Conservation (phyloP, 768 basidiomycete genomes). For the Ramaria rubella region DNA sequence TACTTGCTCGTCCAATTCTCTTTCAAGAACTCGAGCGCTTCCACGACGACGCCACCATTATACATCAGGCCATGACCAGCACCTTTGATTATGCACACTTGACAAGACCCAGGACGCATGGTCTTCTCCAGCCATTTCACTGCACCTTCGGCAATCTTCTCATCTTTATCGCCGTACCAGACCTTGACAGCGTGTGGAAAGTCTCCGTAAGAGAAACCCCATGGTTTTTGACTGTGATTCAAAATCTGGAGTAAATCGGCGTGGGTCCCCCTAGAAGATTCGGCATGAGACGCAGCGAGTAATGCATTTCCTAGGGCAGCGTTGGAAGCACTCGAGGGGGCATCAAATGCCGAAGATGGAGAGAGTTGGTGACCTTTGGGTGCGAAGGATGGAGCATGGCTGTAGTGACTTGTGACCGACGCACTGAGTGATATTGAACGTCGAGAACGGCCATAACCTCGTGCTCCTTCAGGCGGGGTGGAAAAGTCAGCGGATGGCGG, state of each 20-base stretch:
- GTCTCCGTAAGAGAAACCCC: conserved; percentile 84
- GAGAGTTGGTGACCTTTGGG: background rate
- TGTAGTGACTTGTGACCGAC: conserved; percentile 24
- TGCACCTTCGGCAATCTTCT: conserved; percentile 86
- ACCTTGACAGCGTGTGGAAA: conserved; percentile 73
- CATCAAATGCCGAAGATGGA: background rate
- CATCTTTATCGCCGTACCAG: conserved; percentile 93
- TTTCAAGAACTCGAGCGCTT: conserved; percentile 67
- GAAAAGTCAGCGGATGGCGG: conserved; percentile 23
- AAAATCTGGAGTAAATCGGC: conserved; percentile 88
- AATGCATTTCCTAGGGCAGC: conserved; percentile 82
- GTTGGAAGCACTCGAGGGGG: conserved; percentile 44
- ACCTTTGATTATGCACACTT: conserved; percentile 75
- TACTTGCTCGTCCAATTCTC: conserved; percentile 31
- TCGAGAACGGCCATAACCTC: conserved; percentile 42
- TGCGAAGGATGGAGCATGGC: background rate
- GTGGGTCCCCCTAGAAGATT: conserved; percentile 87
- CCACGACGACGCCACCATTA: conserved; percentile 78
- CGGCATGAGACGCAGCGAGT: conserved; percentile 90
- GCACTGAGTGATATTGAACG: conserved; percentile 64
- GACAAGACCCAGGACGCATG: conserved; percentile 69
- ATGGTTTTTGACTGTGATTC: conserved; percentile 80
- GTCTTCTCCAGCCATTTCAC: conserved; percentile 88
- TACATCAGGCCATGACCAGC: conserved; percentile 95
- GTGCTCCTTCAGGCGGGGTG: conserved; percentile 25